phyloP scores from a whole-genome alignment of 306 rosid species.

The Prinsepia uniflora region DNA sequence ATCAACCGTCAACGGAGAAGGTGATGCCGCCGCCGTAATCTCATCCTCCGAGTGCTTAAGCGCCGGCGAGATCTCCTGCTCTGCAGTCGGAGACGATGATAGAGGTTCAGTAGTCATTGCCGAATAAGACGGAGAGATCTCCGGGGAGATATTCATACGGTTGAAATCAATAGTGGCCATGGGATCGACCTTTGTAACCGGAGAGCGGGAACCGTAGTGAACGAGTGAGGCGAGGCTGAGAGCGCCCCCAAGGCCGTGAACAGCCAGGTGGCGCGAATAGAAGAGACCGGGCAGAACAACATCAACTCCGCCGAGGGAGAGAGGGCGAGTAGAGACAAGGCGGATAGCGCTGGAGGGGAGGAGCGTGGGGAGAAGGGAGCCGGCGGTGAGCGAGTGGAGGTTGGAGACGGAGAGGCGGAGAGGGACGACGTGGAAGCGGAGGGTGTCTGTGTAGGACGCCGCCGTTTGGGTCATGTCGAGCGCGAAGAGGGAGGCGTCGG shows the following conservation, averaged over 20 bases:
- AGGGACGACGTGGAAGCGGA: conserved; percentile 58
- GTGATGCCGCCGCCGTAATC: background rate
- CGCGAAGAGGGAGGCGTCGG: conserved; percentile 56
- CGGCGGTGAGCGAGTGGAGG: conserved; percentile 37
- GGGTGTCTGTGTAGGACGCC: conserved; percentile 43
- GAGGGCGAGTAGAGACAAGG: conserved; percentile 17
- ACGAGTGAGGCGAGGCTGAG: conserved; percentile 12
- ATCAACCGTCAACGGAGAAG: background rate
- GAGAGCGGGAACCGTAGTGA: background rate
- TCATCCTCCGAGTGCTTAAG: background rate
- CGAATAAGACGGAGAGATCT: background rate
- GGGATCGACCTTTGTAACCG: background rate
- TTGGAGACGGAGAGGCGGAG: conserved; percentile 47
- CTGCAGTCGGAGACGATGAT: background rate
- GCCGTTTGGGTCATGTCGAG: conserved; percentile 57
- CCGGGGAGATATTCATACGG: background rate
- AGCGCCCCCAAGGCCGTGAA: conserved; percentile 32
- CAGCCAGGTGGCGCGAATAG: conserved; percentile 22
- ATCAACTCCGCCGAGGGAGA: conserved; percentile 36
- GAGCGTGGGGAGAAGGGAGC: conserved; percentile 43
- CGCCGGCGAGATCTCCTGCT: background rate
- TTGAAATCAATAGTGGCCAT: background rate
- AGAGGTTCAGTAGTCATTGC: background rate
- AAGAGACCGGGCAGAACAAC: conserved; percentile 27
- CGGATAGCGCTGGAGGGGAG: conserved; percentile 27